Evolutionary conservation across 73 alveolate species (phyloP).

Genomic region (Paramecium sexaurelia): DNA sequence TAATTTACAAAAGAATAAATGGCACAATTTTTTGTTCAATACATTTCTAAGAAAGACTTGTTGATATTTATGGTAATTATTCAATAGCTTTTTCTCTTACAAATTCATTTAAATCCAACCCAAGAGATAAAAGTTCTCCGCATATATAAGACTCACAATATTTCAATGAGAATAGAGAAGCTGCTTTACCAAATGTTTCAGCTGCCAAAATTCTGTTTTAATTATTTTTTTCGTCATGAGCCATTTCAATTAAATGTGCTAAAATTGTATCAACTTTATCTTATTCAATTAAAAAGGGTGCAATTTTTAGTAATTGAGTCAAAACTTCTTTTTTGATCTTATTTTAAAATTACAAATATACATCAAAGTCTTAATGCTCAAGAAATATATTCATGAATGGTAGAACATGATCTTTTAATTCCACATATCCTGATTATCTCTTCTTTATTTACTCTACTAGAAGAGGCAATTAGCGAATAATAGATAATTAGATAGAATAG

Average conservation of each 20-base stretch:
- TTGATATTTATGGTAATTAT: not conserved
- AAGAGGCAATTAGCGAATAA: not conserved
- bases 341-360: not conserved
- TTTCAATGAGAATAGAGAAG: not conserved
- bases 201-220: slow-evolving; percentile 64
- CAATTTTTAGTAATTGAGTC: not conserved
- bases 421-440: slow-evolving; percentile 32
- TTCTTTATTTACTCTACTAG: not conserved
- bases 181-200: slow-evolving; percentile 21
- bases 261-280: slow-evolving; percentile 57
- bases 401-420: slow-evolving; percentile 13
- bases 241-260: slow-evolving; percentile 59
- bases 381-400: slow-evolving; percentile 13
- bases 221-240: slow-evolving; percentile 59
- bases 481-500: not conserved
- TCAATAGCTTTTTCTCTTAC: slow-evolving; percentile 36
- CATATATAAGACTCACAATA: slow-evolving; percentile 32
- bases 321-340: slow-evolving; percentile 31
- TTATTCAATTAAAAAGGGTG: slow-evolving; percentile 16
- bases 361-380: slow-evolving; percentile 9
- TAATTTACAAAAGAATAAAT: not conserved
- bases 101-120: slow-evolving; percentile 1
- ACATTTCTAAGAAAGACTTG: slow-evolving; percentile 38
- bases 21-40: slow-evolving; percentile 22
- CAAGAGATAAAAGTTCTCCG: slow-evolving; percentile 5